A percentile compares a stretch with the other conserved stretches of the same genome.
Conservation (phyloP, 306 rosid species). For the Gleditsia sinensis region DNA sequence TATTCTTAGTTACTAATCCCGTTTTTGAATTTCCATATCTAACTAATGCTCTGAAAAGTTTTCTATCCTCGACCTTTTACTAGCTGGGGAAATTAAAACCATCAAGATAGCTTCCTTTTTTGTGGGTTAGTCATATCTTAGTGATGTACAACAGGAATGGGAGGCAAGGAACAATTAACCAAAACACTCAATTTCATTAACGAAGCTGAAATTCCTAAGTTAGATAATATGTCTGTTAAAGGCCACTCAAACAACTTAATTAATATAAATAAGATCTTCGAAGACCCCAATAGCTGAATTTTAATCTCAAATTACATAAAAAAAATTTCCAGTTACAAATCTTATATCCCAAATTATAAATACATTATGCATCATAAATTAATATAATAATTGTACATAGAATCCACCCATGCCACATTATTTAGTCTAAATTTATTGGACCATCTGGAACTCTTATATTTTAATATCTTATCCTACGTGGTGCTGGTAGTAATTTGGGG, state of each 20-base stretch:
- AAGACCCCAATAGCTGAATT: not conserved
- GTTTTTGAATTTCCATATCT: not conserved
- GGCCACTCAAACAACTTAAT: not conserved
- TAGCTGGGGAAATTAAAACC: not conserved
- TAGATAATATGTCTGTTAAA: not conserved
- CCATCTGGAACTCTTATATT: not conserved
- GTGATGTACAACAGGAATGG: not conserved
- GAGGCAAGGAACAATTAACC: not conserved
- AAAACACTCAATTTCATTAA: not conserved
- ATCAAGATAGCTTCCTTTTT: not conserved
- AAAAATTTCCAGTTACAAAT: not conserved
- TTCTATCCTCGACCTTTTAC: not conserved
- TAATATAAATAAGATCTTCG: not conserved
- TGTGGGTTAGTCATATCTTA: not conserved
- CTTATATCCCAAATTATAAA: not conserved
- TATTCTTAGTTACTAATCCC: constrained; percentile 9
- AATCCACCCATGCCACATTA: not conserved
- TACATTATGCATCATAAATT: not conserved
- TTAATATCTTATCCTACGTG: constrained; percentile 1
- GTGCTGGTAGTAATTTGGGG: not conserved
- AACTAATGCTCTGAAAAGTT: not conserved
- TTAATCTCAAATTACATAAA: not conserved
- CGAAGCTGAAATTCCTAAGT: not conserved
- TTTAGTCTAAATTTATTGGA: not conserved
- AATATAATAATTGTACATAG: not conserved